Percentiles rank a stretch among this genome's conserved stretches.
These are phyloP conservation scores for Lachancea fermentati DNA, from an alignment of 805 yeast genomes.

Conservation along the genomic window DNA sequence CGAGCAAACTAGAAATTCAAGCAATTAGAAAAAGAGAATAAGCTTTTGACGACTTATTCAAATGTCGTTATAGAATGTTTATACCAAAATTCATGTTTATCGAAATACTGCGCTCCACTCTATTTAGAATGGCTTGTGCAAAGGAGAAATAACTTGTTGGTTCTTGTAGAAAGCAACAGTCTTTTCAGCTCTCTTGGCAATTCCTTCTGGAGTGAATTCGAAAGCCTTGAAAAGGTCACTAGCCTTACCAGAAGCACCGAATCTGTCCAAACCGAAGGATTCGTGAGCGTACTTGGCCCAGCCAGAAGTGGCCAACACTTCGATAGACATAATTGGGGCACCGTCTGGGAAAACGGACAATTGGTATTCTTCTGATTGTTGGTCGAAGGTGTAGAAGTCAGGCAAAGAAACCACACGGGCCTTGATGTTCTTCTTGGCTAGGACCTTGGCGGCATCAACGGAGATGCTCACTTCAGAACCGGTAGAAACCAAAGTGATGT, in stretches of 20 bases:
- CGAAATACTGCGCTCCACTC: background rate
- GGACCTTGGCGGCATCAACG: constrained; percentile 74
- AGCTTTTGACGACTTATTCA: background rate
- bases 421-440: constrained; percentile 57
- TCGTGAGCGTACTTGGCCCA: constrained; percentile 96
- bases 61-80: background rate
- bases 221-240: constrained; percentile 74
- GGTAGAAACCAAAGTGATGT: constrained; percentile 75
- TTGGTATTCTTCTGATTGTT: constrained; percentile 74
- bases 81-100: background rate
- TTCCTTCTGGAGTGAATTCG: constrained; percentile 89
- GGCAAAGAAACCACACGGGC: constrained; percentile 89
- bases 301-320: constrained; percentile 85
- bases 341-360: constrained; percentile 91
- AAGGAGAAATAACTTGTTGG: constrained; percentile 62
- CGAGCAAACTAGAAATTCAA: background rate
- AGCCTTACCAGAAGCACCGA: constrained; percentile 95
- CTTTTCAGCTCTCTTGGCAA: constrained; percentile 78
- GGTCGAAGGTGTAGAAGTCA: constrained; percentile 85
- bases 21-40: background rate
- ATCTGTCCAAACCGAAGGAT: constrained; percentile 91
- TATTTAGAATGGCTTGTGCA: constrained; percentile 69
- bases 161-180: constrained; percentile 82
- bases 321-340: constrained; percentile 87
- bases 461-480: constrained; percentile 88